A percentile compares a stretch with the other conserved stretches of the same genome.
These are phyloP conservation scores for Cenchrus fungigraminus DNA, from an alignment of 176 grass and related monocot species.

Conservation along the genomic window DNA sequence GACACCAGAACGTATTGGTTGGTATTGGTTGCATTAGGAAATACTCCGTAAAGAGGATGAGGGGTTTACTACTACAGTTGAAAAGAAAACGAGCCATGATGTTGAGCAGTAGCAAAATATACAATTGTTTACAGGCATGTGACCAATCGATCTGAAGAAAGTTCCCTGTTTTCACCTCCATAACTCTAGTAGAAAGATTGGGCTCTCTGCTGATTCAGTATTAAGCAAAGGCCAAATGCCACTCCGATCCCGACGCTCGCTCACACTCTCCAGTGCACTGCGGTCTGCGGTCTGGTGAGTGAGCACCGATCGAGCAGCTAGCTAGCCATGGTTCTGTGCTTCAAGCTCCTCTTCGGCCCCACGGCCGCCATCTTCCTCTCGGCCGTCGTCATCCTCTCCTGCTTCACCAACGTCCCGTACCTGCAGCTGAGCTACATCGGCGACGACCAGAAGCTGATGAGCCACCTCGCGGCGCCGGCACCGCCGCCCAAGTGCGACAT, in stretches of 20 bases:
- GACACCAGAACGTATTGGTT: background rate
- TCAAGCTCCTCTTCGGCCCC: conserved; percentile 45
- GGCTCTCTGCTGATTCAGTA: background rate
- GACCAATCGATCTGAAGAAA: conserved; percentile 32
- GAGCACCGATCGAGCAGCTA: background rate
- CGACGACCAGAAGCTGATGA: background rate
- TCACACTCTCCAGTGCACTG: background rate
- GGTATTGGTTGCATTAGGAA: too few species aligned
- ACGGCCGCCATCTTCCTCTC: conserved; percentile 51
- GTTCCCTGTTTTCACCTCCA: background rate
- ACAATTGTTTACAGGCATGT: background rate
- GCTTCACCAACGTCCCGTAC: conserved; percentile 46
- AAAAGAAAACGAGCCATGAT: too few species aligned
- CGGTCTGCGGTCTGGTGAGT: background rate
- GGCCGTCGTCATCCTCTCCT: conserved; percentile 47
- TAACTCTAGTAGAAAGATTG: background rate
- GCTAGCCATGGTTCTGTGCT: conserved; percentile 36
- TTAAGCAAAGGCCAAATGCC: conserved; percentile 13
- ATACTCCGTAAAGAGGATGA: too few species aligned
- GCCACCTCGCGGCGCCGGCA: background rate
- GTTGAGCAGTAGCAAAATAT: background rate
- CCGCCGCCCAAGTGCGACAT: conserved; percentile 50
- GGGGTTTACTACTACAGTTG: too few species aligned
- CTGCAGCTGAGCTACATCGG: conserved; percentile 25
- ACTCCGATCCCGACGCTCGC: conserved; percentile 6